phyloP scores from a whole-genome alignment of 441 rosid genomes.

The Dalechampia spathulata region DNA sequence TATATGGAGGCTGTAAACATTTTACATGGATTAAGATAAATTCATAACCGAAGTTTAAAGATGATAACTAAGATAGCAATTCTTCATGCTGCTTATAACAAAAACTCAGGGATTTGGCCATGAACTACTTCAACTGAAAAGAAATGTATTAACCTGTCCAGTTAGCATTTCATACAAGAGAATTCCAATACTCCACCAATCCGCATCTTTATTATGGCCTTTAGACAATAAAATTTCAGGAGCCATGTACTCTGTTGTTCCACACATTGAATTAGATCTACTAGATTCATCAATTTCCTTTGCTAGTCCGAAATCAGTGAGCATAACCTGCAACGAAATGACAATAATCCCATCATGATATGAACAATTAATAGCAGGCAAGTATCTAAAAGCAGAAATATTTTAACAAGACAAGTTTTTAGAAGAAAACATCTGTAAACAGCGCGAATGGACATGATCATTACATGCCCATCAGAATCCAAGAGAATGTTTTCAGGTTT shows the following conservation, averaged over 20 bases:
- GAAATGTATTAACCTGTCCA: constrained; percentile 41
- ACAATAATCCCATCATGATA: constrained; percentile 1
- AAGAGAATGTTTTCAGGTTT: constrained; percentile 76
- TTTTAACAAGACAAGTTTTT: not conserved
- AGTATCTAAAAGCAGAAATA: not conserved
- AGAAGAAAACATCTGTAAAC: constrained; percentile 3
- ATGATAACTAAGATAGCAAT: not conserved
- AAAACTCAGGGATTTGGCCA: not conserved
- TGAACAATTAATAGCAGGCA: not conserved
- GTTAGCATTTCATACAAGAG: constrained; percentile 69
- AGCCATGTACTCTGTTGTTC: constrained; percentile 78
- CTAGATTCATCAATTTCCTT: constrained; percentile 63
- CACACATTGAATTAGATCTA: constrained; percentile 75
- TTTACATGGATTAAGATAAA: not conserved
- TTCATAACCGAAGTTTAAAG: not conserved
- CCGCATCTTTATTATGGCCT: constrained; percentile 71
- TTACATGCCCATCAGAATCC: constrained; percentile 68
- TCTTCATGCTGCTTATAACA: not conserved
- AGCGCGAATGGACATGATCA: constrained; percentile 5
- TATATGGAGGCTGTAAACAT: constrained; percentile 44
- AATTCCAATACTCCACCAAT: constrained; percentile 75
- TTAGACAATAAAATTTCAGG: constrained; percentile 61
- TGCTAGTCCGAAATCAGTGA: constrained; percentile 72
- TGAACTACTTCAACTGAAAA: not conserved
- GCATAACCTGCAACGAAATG: constrained; percentile 46